phyloP scores from a whole-genome alignment of 257 asterid species.

The Catharanthus roseus region DNA sequence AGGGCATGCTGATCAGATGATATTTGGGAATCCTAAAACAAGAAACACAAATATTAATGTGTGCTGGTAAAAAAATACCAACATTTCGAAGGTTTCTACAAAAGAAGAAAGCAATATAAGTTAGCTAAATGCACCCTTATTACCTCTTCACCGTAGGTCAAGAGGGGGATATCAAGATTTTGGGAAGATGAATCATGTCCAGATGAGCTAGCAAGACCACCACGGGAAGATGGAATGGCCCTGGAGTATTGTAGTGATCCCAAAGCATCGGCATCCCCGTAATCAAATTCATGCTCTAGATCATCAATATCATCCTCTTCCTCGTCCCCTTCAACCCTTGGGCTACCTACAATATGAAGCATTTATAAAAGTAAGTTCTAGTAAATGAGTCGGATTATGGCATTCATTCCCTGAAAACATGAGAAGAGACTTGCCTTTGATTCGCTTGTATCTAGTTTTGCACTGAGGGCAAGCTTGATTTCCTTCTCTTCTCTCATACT shows the following conservation, averaged over 20 bases:
- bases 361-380: conserved; percentile 1
- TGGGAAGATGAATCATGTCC: conserved; percentile 37
- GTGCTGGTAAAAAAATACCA: neutral
- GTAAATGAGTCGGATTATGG: neutral
- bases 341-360: conserved; percentile 50
- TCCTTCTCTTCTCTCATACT: conserved; percentile 89
- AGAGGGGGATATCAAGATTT: conserved; percentile 49
- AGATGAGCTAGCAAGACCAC: conserved; percentile 34
- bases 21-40: conserved; percentile 42
- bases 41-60: conserved; percentile 8
- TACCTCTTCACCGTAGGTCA: conserved; percentile 90
- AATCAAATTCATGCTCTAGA: conserved; percentile 75
- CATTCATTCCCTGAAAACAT: neutral
- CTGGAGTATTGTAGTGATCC: conserved; percentile 24
- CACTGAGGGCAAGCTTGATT: conserved; percentile 86
- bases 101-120: neutral
- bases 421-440: conserved; percentile 48
- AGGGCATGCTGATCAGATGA: conserved; percentile 56
- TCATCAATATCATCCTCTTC: conserved; percentile 88
- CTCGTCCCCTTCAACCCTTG: conserved; percentile 94
- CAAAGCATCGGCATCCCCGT: conserved; percentile 31
- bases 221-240: conserved; percentile 21
- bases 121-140: neutral
- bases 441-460: conserved; percentile 83
- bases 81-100: neutral